Base-by-base conservation (phyloP, 768 basidiomycete genomes). In the Postia placenta region DNA sequence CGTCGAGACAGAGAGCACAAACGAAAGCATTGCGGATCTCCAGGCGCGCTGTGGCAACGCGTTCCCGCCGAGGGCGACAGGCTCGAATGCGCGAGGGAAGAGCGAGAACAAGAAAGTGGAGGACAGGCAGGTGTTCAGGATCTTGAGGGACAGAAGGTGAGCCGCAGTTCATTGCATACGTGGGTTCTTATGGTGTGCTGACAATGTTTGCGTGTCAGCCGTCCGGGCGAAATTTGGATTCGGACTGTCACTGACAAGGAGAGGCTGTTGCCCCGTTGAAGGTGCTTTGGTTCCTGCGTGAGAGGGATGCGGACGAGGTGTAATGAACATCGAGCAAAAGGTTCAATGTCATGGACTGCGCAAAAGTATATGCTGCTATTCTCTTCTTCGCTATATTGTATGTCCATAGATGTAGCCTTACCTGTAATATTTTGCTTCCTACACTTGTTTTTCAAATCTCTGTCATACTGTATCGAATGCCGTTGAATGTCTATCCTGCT, bases 1-100 rank as follows among this genome's bases (percentile, higher is more conserved):
- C 23, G 76, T 93, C 22, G 90, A 93, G 69, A 81, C 87, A 11
- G 88, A 92, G 61, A 89, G 89, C 33, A 92, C 91, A 37, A 86
- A 91, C 61, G 91, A 93, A 59, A 81, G 85, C 9, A 74, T 91
- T 22, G 79, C 76, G 17, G 91, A 92, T 64, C 70, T 93, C 52
- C 85, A 85, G 55, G 75, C 73, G 42, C 76, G 89, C 3, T 89
- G 88, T 65, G 78, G 84, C 1, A 78, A 79, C 0, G 79, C 72
- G 9, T 86, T 86, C 60, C 83, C 87, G 25, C 79, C 80, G 0
- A 69, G 82, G 37, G 74, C 75, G 7, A 67, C 70, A 40, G 69
- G 65, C 0, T 47, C 67, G 0, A 55, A 33, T 20, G 37, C 42
- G 50, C 53, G 30, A 51, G 57, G 2, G 57, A 60, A 14, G 28